Evolutionary conservation across 768 basidiomycete species (phyloP).

Genomic region (Xanthoconium purpureum): DNA sequence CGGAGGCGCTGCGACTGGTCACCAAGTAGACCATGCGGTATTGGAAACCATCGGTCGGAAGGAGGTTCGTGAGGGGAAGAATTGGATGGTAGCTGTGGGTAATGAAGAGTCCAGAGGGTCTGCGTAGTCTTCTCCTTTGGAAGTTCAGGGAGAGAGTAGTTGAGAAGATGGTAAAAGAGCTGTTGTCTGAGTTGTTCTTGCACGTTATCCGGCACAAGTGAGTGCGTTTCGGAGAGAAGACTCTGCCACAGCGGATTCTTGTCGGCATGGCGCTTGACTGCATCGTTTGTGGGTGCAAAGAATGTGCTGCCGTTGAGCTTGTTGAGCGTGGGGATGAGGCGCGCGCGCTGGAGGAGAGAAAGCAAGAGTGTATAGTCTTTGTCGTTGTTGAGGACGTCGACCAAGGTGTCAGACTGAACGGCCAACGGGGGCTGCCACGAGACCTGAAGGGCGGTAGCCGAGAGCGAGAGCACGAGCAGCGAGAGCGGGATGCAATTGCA

Average conservation of each 20-base stretch:
- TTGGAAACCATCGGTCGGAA: slow-evolving; percentile 81
- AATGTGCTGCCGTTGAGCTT: slow-evolving; percentile 78
- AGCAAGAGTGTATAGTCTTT: slow-evolving; percentile 77
- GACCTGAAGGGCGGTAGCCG: slow-evolving; percentile 21
- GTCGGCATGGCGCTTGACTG: slow-evolving; percentile 54
- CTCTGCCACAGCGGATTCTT: slow-evolving; percentile 32
- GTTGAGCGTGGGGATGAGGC: slow-evolving; percentile 90
- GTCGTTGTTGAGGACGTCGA: slow-evolving; percentile 75
- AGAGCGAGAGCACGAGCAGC: slow-evolving; percentile 26
- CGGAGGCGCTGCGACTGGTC: slow-evolving; percentile 80
- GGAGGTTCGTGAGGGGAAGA: slow-evolving; percentile 67
- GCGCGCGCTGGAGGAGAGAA: slow-evolving; percentile 73
- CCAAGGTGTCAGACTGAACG: slow-evolving; percentile 53
- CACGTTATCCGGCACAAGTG: slow-evolving; percentile 66
- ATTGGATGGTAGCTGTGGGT: slow-evolving; percentile 56
- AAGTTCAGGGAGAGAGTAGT: slow-evolving; percentile 58
- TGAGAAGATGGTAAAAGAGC: slow-evolving; percentile 91
- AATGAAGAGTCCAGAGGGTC: slow-evolving; percentile 64
- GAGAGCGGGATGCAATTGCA: slow-evolving; percentile 34
- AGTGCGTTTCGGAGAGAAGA: slow-evolving; percentile 29
- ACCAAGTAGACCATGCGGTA: slow-evolving; percentile 78
- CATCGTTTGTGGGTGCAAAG: slow-evolving; percentile 95
- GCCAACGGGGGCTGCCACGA: slow-evolving; percentile 23
- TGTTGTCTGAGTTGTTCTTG: slow-evolving; percentile 84
- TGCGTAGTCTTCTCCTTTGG: slow-evolving; percentile 39